Percentiles rank a stretch among this genome's conserved stretches.
These are phyloP conservation scores for Gaeumannomyces tritici DNA, from an alignment of 2,329 filamentous ascomycete genomes.

Conservation along the genomic window DNA sequence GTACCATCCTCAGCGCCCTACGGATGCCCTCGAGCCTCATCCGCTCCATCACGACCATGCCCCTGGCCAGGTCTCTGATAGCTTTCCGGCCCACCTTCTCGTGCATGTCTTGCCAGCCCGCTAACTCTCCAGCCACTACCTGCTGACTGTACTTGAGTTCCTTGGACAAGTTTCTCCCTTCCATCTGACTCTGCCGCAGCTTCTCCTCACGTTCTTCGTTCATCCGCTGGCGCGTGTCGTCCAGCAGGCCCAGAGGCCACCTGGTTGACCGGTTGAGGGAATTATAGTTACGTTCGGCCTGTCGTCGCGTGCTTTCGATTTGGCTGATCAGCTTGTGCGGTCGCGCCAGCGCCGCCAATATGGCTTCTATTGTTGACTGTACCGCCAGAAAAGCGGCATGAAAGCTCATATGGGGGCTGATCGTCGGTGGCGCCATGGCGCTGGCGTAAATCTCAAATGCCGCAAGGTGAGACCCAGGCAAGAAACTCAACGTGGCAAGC, in stretches of 20 bases:
- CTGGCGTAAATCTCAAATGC: constrained; percentile 67
- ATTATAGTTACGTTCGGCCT: constrained; percentile 68
- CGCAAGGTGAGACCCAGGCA: constrained; percentile 57
- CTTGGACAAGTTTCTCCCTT: constrained; percentile 64
- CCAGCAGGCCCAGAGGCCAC: constrained; percentile 74
- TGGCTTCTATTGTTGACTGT: constrained; percentile 74
- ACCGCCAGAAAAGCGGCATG: constrained; percentile 70
- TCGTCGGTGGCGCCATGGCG: constrained; percentile 56
- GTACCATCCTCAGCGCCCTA: constrained; percentile 62
- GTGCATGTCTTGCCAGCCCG: constrained; percentile 87
- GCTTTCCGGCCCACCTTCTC: constrained; percentile 67
- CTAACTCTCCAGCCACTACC: constrained; percentile 82
- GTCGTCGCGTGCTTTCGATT: constrained; percentile 64
- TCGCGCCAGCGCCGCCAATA: constrained; percentile 68
- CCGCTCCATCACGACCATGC: constrained; percentile 71
- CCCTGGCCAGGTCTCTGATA: constrained; percentile 64
- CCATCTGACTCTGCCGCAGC: constrained; percentile 57
- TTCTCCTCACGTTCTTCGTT: constrained; percentile 80
- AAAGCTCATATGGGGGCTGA: constrained; percentile 63
- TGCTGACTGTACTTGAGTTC: constrained; percentile 90
- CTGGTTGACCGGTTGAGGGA: constrained; percentile 65
- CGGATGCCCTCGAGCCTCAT: constrained; percentile 72
- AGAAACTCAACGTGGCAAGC: constrained; percentile 49
- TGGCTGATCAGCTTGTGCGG: constrained; percentile 69
- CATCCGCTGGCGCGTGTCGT: constrained; percentile 75